phyloP scores from a whole-genome alignment of 2,329 filamentous ascomycete species.

The Cordyceps cicadae region DNA sequence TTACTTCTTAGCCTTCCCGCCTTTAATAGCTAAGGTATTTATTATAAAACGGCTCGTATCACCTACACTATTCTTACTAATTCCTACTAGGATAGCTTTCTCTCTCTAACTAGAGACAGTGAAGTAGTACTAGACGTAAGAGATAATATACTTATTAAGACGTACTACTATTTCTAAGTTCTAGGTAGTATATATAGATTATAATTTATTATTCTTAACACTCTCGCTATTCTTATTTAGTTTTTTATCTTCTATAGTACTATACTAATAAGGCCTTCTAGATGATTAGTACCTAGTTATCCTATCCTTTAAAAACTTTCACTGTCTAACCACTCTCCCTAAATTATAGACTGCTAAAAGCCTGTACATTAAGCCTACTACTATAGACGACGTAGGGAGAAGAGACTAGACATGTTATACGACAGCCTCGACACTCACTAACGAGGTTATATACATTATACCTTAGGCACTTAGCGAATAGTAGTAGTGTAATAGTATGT shows the following conservation, averaged over 20 bases:
- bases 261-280: neutral
- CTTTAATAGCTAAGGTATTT: constrained; percentile 8
- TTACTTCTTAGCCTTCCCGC: constrained; percentile 11
- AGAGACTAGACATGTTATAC: constrained; percentile 7
- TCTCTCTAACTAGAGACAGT: constrained; percentile 6
- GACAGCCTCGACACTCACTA: constrained; percentile 8
- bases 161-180: neutral
- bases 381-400: constrained; percentile 7
- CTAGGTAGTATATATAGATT: neutral
- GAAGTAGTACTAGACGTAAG: neutral
- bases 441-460: constrained; percentile 11
- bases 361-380: neutral
- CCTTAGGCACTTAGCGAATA: constrained; percentile 10
- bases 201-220: neutral
- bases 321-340: neutral
- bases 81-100: constrained; percentile 9
- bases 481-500: constrained; percentile 13
- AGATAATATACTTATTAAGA: neutral
- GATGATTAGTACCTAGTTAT: constrained; percentile 9
- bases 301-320: neutral
- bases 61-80: constrained; percentile 11
- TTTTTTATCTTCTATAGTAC: neutral
- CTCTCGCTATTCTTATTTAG: neutral
- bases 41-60: constrained; percentile 12
- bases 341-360: neutral